These are phyloP conservation scores for Marasmius fiardii DNA, from an alignment of 1,284 basidiomycete genomes.

Conservation along the genomic window DNA sequence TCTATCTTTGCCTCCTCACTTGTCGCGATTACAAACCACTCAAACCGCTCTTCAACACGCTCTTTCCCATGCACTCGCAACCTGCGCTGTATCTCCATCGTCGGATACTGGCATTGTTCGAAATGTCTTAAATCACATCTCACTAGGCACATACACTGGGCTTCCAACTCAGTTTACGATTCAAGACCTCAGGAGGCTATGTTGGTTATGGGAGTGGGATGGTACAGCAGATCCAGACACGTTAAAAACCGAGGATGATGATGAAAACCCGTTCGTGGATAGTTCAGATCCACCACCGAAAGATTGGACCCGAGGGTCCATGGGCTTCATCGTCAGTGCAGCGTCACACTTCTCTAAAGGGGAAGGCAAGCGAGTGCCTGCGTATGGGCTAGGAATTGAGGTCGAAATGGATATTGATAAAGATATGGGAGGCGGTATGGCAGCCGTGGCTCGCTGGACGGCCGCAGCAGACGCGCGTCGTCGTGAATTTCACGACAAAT, in stretches of 20 bases:
- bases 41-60: conserved; percentile 74
- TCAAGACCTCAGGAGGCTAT: conserved; percentile 68
- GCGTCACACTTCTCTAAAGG: conserved; percentile 66
- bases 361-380: conserved; percentile 65
- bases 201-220: conserved; percentile 90
- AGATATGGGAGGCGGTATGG: conserved; percentile 74
- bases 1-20: conserved; percentile 48
- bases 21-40: conserved; percentile 56
- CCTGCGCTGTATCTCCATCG: conserved; percentile 72
- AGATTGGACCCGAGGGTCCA: conserved; percentile 74
- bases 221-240: conserved; percentile 36
- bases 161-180: conserved; percentile 58
- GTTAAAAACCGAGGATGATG: conserved; percentile 42
- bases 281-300: conserved; percentile 35
- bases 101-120: conserved; percentile 70
- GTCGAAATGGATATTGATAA: conserved; percentile 81
- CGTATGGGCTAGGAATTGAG: conserved; percentile 80
- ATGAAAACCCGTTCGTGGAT: conserved; percentile 67
- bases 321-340: conserved; percentile 71
- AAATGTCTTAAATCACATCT: conserved; percentile 75
- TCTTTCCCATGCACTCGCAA: conserved; percentile 77
- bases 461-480: conserved; percentile 59
- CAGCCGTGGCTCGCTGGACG: conserved; percentile 82
- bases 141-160: conserved; percentile 65
- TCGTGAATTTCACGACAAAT: conserved; percentile 52